Base-by-base conservation (phyloP, 371 early-diverging fungal species). In the Mortierella sp. region DNA sequence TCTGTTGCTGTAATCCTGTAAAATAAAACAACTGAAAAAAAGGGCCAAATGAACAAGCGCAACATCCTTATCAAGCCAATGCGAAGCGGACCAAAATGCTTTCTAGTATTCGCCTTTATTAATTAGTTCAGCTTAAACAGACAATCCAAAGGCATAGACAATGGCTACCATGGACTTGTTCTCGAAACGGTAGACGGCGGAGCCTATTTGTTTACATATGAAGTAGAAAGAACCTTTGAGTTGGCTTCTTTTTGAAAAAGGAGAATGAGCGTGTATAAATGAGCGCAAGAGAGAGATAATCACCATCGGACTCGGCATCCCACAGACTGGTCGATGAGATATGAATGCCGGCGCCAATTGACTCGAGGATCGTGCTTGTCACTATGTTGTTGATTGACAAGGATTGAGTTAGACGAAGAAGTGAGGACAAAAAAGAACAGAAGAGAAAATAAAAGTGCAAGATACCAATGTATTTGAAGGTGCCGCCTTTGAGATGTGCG, bases 281-380 rank as follows among this genome's bases (percentile, higher is more conserved):
- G 46, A n/a, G 40, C 4, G 21, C 21, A 11, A 37, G 43, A n/a
- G 44, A 26, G 54, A 67, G 44, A 40, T 9, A 16, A 3, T 13
- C 13, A 83, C 84, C 84, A 78, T 83, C 84, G 16, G 80, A 80
- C 53, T 80, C 84, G 28, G 84, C 75, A 73, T 83, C 84, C 84
- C 84, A 83, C 31, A 83, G 76, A 64, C 80, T 80, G 46, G 84
- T 83, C 9, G 84, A 80, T 14, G 84, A 76, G 13, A 80, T 78
- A 51, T 83, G 84, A 5, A 83, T 78, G 31, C 84, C 84, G 55
- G 84, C 77, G 5, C 84, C 84, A 10, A 83, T 78, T 26, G 74
- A 69, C 24, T 83, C 84, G 48, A 83, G 44, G 50, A 83, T 78
- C 3, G 80, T 83, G 73, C 78, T 83, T 8, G 80, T 83, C 31